phyloP scores from a whole-genome alignment of 495 filamentous ascomycete genomes.

The Penicillium diatomitis region DNA sequence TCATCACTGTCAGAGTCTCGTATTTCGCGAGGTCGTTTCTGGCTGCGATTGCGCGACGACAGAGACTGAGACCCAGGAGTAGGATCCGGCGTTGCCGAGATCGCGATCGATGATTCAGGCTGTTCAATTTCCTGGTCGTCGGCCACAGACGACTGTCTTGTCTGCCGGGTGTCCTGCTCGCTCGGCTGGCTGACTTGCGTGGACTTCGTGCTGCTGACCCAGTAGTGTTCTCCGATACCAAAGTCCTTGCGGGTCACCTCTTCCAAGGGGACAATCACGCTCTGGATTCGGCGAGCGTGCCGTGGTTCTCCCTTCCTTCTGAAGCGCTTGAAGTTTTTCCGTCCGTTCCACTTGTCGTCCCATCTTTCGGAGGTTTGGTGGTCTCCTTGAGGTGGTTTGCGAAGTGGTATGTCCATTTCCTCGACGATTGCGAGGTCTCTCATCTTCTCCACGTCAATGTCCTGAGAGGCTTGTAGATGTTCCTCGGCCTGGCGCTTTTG shows the following conservation, averaged over 20 bases:
- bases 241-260: conserved; percentile 71
- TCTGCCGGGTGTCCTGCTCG: conserved; percentile 14
- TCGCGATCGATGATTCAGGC: conserved; percentile 7
- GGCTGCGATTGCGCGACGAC: conserved; percentile 12
- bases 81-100: conserved; percentile 9
- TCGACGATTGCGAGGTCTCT: conserved; percentile 71
- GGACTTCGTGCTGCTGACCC: conserved; percentile 37
- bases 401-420: conserved; percentile 55
- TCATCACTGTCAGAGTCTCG: conserved; percentile 40
- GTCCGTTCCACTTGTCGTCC: conserved; percentile 89
- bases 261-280: conserved; percentile 69
- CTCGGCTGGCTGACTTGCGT: conserved; percentile 11
- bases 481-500: conserved; percentile 25
- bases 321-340: conserved; percentile 96
- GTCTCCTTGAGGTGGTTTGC: conserved; percentile 14
- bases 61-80: conserved; percentile 7
- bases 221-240: conserved; percentile 79
- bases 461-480: conserved; percentile 42
- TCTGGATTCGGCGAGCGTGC: conserved; percentile 36
- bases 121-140: background rate
- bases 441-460: conserved; percentile 60
- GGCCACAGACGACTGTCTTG: conserved; percentile 2
- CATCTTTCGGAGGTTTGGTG: conserved; percentile 54
- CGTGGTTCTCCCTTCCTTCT: conserved; percentile 46
- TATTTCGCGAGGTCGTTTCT: conserved; percentile 35